Evolutionary conservation across 2,329 filamentous ascomycete species (phyloP), one percentile per base, ranked within the genome.

Genomic region (Sporothrix luriei): DNA sequence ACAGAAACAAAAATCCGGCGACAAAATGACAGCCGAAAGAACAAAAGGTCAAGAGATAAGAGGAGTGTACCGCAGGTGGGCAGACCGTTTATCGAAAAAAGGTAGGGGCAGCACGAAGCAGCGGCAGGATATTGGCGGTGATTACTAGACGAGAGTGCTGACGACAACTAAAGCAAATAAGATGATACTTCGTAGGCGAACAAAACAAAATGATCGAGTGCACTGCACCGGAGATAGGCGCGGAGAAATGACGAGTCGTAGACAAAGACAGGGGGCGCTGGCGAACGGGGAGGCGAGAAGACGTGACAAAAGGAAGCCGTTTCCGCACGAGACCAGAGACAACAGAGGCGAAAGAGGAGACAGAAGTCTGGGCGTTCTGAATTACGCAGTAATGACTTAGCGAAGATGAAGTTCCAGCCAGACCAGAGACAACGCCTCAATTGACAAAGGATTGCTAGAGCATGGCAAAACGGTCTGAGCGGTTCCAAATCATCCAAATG

Each of bases 281-380:
- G 57, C n/a, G 55, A 43, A n/a, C 1, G 61, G 43, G 33, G 61
- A 64, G 61, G 61, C 46, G 61, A 64, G 61, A 48, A 13, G 21
- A 40, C 46, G 61, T 26, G 61, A 64, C 61, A 64, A 64, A 64
- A 43, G 40, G 43, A 33, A 13, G 55, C 19, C 43, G 40, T 59
- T 59, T 61, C 57, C 57, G 57, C 21, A 38, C 57, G 38, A 38
- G 38, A 61, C 16, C n/a, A 43, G 19, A 38, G 29, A 21, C 54
- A 54, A 26, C 40, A 43, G 40, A 13, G 19, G 38, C 13, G 43
- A 16, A 38, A 57, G 11, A 11, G 26, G 54, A 40, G 33, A 24
- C 40, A 43, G 9, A 16, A 43, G 40, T 43, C 33, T 33, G 6
- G 9, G 33, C 33, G 33, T 33, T 33, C 33, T 33, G 33, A 33